Conservation (phyloP, 164 flowering plant species). For the Sextonia rubra region DNA sequence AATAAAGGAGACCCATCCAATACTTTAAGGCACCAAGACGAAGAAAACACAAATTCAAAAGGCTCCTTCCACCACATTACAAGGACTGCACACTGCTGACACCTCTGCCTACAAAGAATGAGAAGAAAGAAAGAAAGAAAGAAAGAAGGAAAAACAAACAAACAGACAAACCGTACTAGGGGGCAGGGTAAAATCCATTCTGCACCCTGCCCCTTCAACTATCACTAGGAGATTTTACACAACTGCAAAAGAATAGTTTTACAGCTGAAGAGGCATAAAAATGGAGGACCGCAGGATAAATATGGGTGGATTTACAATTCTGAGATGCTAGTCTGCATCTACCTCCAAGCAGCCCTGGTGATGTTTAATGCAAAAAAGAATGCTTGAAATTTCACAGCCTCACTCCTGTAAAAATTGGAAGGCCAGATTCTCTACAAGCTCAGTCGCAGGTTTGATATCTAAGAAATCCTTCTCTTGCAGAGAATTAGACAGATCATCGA, state of each 20-base stretch:
- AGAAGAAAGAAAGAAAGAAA: background rate
- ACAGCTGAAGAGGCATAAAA: conserved; percentile 22
- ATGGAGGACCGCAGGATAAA: conserved; percentile 7
- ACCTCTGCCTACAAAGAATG: conserved; percentile 36
- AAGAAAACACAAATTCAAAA: no score
- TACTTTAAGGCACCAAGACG: no score
- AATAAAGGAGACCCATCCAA: no score
- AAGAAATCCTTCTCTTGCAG: conserved; percentile 51
- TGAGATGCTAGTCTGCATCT: background rate
- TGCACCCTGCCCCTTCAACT: conserved; percentile 17
- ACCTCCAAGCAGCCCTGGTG: background rate
- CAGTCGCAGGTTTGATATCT: conserved; percentile 58
- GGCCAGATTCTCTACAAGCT: conserved; percentile 63
- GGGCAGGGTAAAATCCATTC: conserved; percentile 14
- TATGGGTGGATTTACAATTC: conserved; percentile 29
- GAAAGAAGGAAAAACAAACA: background rate
- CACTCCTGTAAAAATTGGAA: conserved; percentile 80
- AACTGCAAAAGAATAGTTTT: conserved; percentile 30
- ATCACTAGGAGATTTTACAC: conserved; percentile 30
- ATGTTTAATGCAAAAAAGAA: conserved; percentile 1
- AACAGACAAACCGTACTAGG: conserved; percentile 5
- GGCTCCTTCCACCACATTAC: conserved; percentile 16
- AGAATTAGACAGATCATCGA: conserved; percentile 60
- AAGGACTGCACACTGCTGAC: conserved; percentile 5
- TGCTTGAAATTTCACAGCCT: conserved; percentile 19